Evolutionary conservation across 75 land plant genomes (phyloP), one percentile per base, ranked within the genome.

Genomic region (Pinus tabuliformis): DNA sequence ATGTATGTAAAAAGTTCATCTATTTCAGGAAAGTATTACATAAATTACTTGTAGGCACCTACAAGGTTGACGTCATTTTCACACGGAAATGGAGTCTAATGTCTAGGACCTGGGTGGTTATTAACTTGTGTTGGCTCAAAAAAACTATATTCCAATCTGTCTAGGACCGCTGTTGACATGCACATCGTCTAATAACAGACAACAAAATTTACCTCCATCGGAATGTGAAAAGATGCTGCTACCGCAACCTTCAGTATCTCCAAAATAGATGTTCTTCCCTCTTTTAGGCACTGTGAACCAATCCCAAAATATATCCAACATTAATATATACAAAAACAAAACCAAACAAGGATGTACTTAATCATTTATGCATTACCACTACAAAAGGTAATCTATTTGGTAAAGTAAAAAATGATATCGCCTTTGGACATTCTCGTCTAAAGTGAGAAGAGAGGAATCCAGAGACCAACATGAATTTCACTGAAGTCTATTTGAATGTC

Each of bases 401-500:
- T 66, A 4, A 66, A 17, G 39, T 2, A 6, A 66, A 66, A 2
- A 37, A 4, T 36, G 7, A 65, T 52, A 58, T 73, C 21, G 8
- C 22, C 45, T 5, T 20, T 65, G 37, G 17, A 64, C 8, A 76
- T 36, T 58, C 57, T 18, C 52, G 5, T 26, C 7, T 15, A 61
- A 71, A 6, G 42, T 24, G 28, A 59, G n/a, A 65, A 24, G 18
- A 78, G 72, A 70, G 58, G 6, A 21, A 58, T 56, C 54, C n/a
- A 72, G 57, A 13, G 13, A 62, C 78, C 24, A 86, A 96, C 99
- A 88, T 92, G 95, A 81, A 96, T 96, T 84, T 96, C 95, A 77
- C 93, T 95, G 58, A 87, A 91, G 70, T 92, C 99, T 84, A 96
- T 62, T 71, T 92, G 93, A 71, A 96, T 68, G 75, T 96, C 97